Evolutionary conservation across 2,329 filamentous ascomycete genomes (phyloP), one percentile per base, ranked within the genome.

Genomic region (Aspergillus sp.): DNA sequence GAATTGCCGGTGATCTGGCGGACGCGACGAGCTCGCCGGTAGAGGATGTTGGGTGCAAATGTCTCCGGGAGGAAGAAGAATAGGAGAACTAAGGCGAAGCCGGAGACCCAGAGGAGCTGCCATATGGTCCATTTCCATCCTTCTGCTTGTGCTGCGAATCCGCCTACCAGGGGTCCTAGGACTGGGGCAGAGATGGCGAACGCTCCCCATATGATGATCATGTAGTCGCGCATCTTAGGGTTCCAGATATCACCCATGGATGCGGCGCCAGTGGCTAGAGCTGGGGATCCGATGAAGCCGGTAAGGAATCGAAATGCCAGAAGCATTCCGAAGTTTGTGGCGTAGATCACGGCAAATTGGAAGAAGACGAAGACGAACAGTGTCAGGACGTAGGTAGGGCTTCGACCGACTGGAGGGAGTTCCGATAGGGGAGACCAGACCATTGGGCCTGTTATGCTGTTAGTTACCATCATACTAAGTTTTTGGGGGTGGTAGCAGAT

Each of bases 71-170:
- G 61, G 21, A 67, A 66, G 45, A 74, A 66, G 43, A 73, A 76
- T 43, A 63, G 69, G 55, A 82, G 59, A 12, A 89, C 67, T 65
- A 88, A 81, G 41, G 87, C 70, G 0, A 86, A 85, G 0, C 78
- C 81, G 0, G 84, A 79, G 4, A 84, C 77, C 85, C 86, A 89
- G 43, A 89, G 74, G 54, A 89, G 82, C 67, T 87, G 85, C 80
- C 85, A 69, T n/a, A 70, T 87, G 0, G 84, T 84, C 86, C 85
- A 89, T 12, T 84, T 79, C 86, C 87, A 89, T 55, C 74, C 76
- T 72, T 85, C 80, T 4, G 78, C 82, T 1, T 81, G 79, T 5
- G 86, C 84, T 4, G 84, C 80, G 70, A 86, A 90, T 1, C 86
- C 86, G 2, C 82, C 82, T 3, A 90, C 75, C 0, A 89, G 74